phyloP scores from a whole-genome alignment of 129 eudicot genomes.

The Escallonia rubra region DNA sequence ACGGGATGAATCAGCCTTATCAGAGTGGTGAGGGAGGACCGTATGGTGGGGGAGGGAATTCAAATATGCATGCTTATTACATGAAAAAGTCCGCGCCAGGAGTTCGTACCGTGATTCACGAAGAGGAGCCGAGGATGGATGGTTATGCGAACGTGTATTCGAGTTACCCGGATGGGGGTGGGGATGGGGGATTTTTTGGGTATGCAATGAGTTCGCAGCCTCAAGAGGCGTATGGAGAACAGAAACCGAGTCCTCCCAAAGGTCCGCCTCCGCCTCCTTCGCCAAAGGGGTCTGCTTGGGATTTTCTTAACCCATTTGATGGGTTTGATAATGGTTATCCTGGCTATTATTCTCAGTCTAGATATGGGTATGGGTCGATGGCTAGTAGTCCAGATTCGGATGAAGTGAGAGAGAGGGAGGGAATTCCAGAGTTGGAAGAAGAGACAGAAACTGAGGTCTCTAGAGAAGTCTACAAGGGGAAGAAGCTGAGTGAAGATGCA shows the following conservation, averaged over 20 bases:
- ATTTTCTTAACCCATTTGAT: conserved; percentile 74
- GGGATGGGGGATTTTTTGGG: conserved; percentile 53
- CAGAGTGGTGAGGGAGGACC: conserved; percentile 25
- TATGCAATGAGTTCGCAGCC: conserved; percentile 29
- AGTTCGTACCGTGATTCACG: conserved; percentile 60
- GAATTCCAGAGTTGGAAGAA: conserved; percentile 96
- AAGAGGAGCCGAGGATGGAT: conserved; percentile 39
- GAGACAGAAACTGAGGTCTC: conserved; percentile 75
- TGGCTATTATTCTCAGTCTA: conserved; percentile 23
- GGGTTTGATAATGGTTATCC: conserved; percentile 35
- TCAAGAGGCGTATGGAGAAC: not conserved
- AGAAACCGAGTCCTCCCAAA: conserved; percentile 25
- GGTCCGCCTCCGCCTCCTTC: conserved; percentile 73
- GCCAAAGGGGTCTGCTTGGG: conserved; percentile 61
- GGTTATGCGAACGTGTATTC: conserved; percentile 27
- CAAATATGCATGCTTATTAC: conserved; percentile 43
- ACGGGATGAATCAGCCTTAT: not conserved
- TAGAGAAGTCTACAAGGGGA: conserved; percentile 36
- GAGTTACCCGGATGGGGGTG: conserved; percentile 28
- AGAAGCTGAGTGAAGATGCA: conserved; percentile 21
- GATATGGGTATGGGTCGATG: conserved; percentile 58
- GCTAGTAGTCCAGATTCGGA: conserved; percentile 83
- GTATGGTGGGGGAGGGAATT: conserved; percentile 27
- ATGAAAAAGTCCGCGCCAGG: conserved; percentile 76
- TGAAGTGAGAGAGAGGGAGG: conserved; percentile 91